Conservation (phyloP, 2,329 filamentous ascomycete genomes). For the Pyrenophora graminea region DNA sequence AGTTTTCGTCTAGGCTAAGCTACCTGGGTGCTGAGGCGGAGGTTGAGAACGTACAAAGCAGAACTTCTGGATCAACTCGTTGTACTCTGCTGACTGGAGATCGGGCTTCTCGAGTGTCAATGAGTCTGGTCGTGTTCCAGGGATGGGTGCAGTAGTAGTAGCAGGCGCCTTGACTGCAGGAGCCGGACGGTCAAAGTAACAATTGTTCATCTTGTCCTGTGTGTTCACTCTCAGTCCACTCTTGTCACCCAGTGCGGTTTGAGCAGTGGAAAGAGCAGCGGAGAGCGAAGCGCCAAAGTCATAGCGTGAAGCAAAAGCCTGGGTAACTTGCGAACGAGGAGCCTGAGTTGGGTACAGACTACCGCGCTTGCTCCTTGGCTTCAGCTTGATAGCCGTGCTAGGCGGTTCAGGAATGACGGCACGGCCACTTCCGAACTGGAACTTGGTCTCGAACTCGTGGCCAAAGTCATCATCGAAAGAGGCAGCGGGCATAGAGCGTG, state of each 20-base stretch:
- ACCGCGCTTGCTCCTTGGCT: constrained; percentile 65
- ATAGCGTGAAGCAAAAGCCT: constrained; percentile 89
- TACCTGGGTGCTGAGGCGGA: constrained; percentile 36
- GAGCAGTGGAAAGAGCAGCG: constrained; percentile 77
- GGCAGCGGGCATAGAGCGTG: constrained; percentile 53
- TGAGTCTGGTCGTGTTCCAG: constrained; percentile 55
- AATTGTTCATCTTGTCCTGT: constrained; percentile 22
- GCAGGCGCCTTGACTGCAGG: constrained; percentile 42
- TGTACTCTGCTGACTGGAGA: constrained; percentile 87
- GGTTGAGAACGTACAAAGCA: constrained; percentile 89
- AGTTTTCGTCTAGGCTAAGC: constrained; percentile 46
- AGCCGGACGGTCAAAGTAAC: constrained; percentile 48
- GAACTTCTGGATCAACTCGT: constrained; percentile 97
- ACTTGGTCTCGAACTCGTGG: constrained; percentile 57
- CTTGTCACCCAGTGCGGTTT: constrained; percentile 64
- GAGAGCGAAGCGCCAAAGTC: constrained; percentile 92
- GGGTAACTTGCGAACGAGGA: constrained; percentile 58
- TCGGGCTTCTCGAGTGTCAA: constrained; percentile 65
- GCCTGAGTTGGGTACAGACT: constrained; percentile 65
- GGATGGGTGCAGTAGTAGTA: constrained; percentile 41
- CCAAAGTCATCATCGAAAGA: constrained; percentile 72
- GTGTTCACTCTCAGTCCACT: constrained; percentile 51
- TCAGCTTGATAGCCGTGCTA: constrained; percentile 67
- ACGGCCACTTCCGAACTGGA: constrained; percentile 49
- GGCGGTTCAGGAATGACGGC: constrained; percentile 62